Base-by-base conservation (phyloP, 164 flowering plant species). In the Hamamelis virginiana region DNA sequence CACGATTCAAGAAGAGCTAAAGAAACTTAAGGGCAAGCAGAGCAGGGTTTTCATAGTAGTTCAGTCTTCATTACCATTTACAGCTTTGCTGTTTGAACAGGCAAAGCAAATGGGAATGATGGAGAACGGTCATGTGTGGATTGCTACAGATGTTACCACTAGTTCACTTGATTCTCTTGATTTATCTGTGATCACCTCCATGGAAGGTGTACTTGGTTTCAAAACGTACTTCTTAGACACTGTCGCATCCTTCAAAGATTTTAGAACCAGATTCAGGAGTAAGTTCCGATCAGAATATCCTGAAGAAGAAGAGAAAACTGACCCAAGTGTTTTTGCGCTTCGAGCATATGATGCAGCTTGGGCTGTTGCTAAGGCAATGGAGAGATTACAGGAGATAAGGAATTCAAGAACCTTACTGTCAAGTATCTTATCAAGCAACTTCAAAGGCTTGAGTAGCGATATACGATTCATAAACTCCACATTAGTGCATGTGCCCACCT, bases 331-430 rank as follows among this genome's bases (percentile, higher is more conserved):
- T 18, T 52, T 52, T 52, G 56, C 56, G 56, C 56, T 52, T 52
- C 56, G 56, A 18, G 56, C 56, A 52, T 52, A 52, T 19, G 56
- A 52, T 52, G 56, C 56, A 52, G 56, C n/a, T 52, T 52, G 56
- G 56, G 22, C 56, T 19, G 23, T 52, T 52, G 56, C 22, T 19
- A 52, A 52, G 56, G 56, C 56, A 8, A 52, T 52, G 23, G 22
- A 52, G 25, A 52, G 56, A 19, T 52, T 52, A 19, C 5, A 18
- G 9, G 56, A 52, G 1, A 16, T 18, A 10, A 3, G 50, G 50
- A 46, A 46, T 46, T 46, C 50, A 46, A 46, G 4, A 46, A 46
- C 50, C 1, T 9, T 46, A 46, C 13, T 11, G 13, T 46, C 50
- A 46, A 46, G 50, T 46, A 46, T 46, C 11, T 15, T 46, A 46